Evolutionary conservation across 2,329 filamentous ascomycete genomes (phyloP), one percentile per base, ranked within the genome.

Genomic region (Ophiostoma sp.): DNA sequence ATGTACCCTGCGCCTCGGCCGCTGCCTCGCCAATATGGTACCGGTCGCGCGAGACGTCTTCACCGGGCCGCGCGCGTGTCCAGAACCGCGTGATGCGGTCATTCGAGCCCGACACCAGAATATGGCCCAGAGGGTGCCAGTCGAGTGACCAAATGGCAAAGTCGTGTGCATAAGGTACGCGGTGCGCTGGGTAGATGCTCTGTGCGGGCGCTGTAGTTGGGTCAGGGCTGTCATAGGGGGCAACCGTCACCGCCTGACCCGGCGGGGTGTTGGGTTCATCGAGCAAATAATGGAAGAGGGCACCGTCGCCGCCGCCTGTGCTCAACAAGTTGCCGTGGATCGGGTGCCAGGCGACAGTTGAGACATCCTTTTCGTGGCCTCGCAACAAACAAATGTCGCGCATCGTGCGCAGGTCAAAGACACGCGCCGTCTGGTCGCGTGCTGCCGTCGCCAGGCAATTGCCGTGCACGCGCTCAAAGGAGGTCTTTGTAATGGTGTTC

Each of bases 381-480:
- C 95, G 93, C 28, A 99, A 88, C 64, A 98, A 89, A 78, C 94
- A 93, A 72, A 98, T 95, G 81, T 99, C 96, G 76, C 96, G 92
- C 96, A 99, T 98, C 92, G 97, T 97, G 68, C 96, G 90, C 72
- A 99, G 87, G 81, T 99, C 96, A 79, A 98, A 98, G 63, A 99
- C 90, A 74, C 96, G 90, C 9, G 95, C 94, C 0, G 93, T 97
- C 81, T 97, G 93, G 79, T 99, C 96, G 80, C 96, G 89, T 59
- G 95, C 96, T 42, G 94, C 97, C 0, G 96, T 98, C 48, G 95
- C 96, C 66, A 99, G 88, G 75, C 97, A 92, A 76, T 92, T 88
- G 39, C 93, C 95, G 79, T 93, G 92, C 11, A 93, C 91, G 70
- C 91, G 92, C 80, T 98, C 96, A 80, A 99, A 99, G 63, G 92